Conservation (phyloP, 139 green algal genomes). For the Chlamydomonas asymmetrica region DNA sequence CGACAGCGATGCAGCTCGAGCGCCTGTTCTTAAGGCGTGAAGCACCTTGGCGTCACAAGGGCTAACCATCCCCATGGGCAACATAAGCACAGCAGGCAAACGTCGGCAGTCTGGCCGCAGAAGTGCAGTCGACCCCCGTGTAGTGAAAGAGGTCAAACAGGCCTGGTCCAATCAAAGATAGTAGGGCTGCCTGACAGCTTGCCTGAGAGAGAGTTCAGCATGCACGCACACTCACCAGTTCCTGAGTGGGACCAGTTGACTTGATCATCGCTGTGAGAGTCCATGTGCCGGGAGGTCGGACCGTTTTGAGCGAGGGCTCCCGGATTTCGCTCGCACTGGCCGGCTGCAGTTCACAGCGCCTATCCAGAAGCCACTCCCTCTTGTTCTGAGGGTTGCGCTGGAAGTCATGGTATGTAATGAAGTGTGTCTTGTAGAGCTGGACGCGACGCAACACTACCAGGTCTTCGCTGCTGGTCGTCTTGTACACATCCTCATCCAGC, state of each 20-base stretch:
- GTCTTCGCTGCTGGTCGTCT: conserved; percentile 34
- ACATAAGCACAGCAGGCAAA: not conserved
- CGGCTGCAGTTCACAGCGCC: conserved; percentile 41
- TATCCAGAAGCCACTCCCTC: conserved; percentile 46
- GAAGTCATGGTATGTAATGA: conserved; percentile 26
- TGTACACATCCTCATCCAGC: conserved; percentile 35
- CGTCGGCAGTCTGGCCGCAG: too few relatives aligned
- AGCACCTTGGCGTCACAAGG: too few relatives aligned
- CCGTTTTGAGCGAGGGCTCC: conserved; percentile 8
- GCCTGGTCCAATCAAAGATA: not conserved
- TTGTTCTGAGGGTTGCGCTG: conserved; percentile 26
- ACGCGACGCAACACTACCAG: conserved; percentile 32
- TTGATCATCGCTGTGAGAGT: conserved; percentile 29
- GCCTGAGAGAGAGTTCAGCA: not conserved
- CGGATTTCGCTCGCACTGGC: conserved; percentile 24
- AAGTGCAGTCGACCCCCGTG: not conserved
- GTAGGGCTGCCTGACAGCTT: not conserved
- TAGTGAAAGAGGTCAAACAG: not conserved
- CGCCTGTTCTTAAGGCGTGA: too few relatives aligned
- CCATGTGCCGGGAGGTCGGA: conserved; percentile 25
- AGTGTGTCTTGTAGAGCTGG: conserved; percentile 28
- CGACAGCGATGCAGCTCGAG: too few relatives aligned
- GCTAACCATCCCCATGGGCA: too few relatives aligned
- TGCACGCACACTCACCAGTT: not conserved
- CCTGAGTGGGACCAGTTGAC: conserved; percentile 2